A percentile compares a stretch with the other conserved stretches of the same genome.
phyloP scores from a whole-genome alignment of 208 protist species.

The Acanthamoeba royreba region DNA sequence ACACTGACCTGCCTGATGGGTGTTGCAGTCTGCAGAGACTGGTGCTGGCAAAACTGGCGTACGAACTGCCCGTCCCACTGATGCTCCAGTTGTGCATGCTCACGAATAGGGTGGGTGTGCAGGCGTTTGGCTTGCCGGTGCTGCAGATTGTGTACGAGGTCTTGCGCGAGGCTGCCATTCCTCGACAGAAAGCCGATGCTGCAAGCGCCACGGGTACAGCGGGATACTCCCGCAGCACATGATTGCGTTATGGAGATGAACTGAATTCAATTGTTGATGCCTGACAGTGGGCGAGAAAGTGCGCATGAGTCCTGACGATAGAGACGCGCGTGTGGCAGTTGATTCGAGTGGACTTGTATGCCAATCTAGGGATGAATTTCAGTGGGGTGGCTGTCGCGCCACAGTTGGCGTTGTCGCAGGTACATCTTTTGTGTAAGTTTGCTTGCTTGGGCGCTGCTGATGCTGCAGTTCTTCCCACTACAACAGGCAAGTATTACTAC shows the following conservation, averaged over 20 bases:
- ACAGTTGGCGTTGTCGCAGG: conserved; percentile 2
- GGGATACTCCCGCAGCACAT: background rate
- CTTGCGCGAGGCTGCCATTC: conserved; percentile 44
- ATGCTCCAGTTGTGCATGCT: background rate
- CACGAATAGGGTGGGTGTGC: too few relatives aligned
- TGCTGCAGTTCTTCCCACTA: background rate
- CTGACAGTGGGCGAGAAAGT: background rate
- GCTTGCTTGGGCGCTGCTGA: background rate
- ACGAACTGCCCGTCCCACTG: background rate
- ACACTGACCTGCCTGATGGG: background rate
- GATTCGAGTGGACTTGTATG: conserved; percentile 2
- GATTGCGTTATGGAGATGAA: too few relatives aligned
- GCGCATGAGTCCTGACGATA: background rate
- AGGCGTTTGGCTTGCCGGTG: conserved; percentile 71
- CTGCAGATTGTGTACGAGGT: conserved; percentile 72
- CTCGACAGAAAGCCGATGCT: background rate
- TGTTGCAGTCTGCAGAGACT: conserved; percentile 69
- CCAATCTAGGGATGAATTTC: conserved; percentile 12
- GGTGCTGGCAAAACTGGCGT: conserved; percentile 76
- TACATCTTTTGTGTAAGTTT: background rate
- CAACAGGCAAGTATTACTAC: conserved; percentile 63
- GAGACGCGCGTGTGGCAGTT: conserved; percentile 48
- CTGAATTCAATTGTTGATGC: too few relatives aligned
- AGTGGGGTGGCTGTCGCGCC: conserved; percentile 27
- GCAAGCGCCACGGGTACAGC: background rate